These are phyloP conservation scores for Tricholoma bakamatsutake DNA, from an alignment of 768 basidiomycete genomes.

Conservation along the genomic window DNA sequence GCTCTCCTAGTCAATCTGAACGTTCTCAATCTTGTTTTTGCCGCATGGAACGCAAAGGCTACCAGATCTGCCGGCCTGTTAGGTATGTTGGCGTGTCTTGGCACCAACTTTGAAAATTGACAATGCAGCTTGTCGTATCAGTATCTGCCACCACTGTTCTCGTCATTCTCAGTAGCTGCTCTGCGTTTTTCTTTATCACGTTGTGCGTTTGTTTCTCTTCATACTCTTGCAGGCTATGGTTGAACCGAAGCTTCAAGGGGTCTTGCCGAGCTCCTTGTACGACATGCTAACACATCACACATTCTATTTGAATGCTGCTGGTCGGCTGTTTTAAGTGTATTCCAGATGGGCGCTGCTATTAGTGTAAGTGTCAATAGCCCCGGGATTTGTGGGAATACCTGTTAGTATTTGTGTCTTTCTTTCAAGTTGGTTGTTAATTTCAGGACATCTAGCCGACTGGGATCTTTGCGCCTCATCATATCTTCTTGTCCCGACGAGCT, in stretches of 20 bases:
- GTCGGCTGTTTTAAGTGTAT: constrained; percentile 40
- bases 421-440: constrained; percentile 1
- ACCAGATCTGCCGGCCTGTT: constrained; percentile 27
- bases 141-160: constrained; percentile 44
- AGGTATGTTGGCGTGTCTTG: constrained; percentile 21
- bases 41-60: constrained; percentile 50
- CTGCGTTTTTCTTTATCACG: constrained; percentile 27
- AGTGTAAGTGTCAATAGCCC: constrained; percentile 40
- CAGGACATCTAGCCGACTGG: constrained; percentile 29
- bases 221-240: background rate
- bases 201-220: constrained; percentile 23
- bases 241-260: constrained; percentile 20
- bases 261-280: constrained; percentile 30
- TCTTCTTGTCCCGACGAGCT: constrained; percentile 40
- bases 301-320: constrained; percentile 52
- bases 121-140: constrained; percentile 14
- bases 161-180: constrained; percentile 41
- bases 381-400: constrained; percentile 19
- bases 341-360: constrained; percentile 50
- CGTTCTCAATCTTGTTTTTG: constrained; percentile 47
- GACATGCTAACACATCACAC: constrained; percentile 31
- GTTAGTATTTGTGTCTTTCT: constrained; percentile 22
- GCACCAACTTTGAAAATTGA: background rate
- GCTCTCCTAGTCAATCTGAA: constrained; percentile 47
- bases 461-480: constrained; percentile 41